Conservation (phyloP, 2,329 filamentous ascomycete species). For the Colletotrichum magnum region DNA sequence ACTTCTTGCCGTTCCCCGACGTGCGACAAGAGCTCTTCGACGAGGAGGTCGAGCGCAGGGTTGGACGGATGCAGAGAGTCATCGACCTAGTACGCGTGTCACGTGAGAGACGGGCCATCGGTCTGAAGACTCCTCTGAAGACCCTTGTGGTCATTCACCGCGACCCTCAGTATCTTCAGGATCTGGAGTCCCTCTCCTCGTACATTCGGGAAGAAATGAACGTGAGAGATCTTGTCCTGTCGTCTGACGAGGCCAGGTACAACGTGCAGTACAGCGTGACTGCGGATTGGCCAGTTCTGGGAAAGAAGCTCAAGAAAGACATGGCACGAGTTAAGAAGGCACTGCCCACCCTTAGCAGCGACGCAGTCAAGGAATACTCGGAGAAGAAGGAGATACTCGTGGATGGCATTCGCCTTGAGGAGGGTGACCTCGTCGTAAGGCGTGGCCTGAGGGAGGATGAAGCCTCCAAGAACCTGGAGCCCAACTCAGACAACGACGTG, state of each 20-base stretch:
- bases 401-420: slow-evolving; percentile 86
- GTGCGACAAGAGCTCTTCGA: slow-evolving; percentile 92
- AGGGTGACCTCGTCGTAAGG: slow-evolving; percentile 87
- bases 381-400: slow-evolving; percentile 81
- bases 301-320: slow-evolving; percentile 98
- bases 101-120: slow-evolving; percentile 86
- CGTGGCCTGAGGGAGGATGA: slow-evolving; percentile 82
- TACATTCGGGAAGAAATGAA: slow-evolving; percentile 96
- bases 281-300: slow-evolving; percentile 93
- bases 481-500: slow-evolving; percentile 90
- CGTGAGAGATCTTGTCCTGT: slow-evolving; percentile 86
- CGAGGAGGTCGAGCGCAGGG: slow-evolving; percentile 85
- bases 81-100: slow-evolving; percentile 92
- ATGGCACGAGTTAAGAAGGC: slow-evolving; percentile 93
- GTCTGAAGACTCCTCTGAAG: slow-evolving; percentile 92
- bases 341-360: slow-evolving; percentile 81
- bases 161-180: slow-evolving; percentile 85
- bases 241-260: slow-evolving; percentile 90
- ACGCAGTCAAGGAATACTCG: slow-evolving; percentile 86
- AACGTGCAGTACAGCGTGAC: slow-evolving; percentile 91
- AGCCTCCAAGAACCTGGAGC: slow-evolving; percentile 81
- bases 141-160: slow-evolving; percentile 90
- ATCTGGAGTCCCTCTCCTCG: slow-evolving; percentile 86
- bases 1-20: slow-evolving; percentile 92
- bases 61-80: slow-evolving; percentile 93